These are phyloP conservation scores for Trichothecium sympodiale DNA, from an alignment of 2,329 filamentous ascomycete species.

Conservation along the genomic window DNA sequence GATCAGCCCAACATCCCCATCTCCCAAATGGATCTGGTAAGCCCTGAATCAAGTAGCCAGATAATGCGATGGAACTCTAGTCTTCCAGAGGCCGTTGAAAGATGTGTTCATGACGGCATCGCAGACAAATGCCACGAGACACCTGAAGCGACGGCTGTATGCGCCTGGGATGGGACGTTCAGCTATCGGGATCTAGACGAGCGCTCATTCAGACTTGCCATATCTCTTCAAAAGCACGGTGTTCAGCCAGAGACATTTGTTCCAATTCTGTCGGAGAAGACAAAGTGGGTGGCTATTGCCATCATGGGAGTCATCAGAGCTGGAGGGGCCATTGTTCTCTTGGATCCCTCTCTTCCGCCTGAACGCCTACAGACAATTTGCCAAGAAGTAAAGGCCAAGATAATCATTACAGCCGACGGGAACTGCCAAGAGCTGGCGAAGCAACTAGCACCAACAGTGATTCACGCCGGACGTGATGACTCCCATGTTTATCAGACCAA, in stretches of 20 bases:
- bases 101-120: too few species aligned
- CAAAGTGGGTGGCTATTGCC: conserved; percentile 6
- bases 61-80: too few species aligned
- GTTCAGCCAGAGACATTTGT: conserved; percentile 7
- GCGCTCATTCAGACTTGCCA: not conserved
- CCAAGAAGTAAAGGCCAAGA: not conserved
- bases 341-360: conserved; percentile 6
- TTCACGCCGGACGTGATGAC: not conserved
- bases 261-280: conserved; percentile 11
- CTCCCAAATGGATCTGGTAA: too few species aligned
- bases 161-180: conserved; percentile 26
- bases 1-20: too few species aligned
- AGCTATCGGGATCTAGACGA: conserved; percentile 1
- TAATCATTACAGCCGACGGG: not conserved
- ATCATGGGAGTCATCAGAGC: conserved; percentile 11
- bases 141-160: not conserved
- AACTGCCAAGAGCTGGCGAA: not conserved
- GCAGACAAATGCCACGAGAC: too few species aligned
- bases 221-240: not conserved
- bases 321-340: conserved; percentile 12
- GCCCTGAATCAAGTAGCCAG: too few species aligned
- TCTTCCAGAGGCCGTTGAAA: too few species aligned
- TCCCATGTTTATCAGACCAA: not conserved
- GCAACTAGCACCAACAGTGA: not conserved
- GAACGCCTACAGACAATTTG: not conserved